Evolutionary conservation across 1,284 basidiomycete species (phyloP).

Genomic region (Ustilago esculenta): DNA sequence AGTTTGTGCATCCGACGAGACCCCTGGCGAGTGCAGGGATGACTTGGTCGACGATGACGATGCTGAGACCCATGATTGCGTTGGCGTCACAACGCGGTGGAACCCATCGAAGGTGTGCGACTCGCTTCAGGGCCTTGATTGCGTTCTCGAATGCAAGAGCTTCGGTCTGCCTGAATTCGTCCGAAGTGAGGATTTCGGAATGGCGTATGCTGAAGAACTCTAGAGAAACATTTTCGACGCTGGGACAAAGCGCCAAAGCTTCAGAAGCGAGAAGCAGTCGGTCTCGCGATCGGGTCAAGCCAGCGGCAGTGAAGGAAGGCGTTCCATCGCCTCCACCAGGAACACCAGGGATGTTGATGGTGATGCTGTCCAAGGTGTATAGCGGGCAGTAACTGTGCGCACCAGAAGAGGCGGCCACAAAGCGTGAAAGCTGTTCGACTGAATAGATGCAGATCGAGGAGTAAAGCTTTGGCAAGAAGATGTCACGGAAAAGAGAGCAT

Average conservation of each 20-base stretch:
- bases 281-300: constrained; percentile 6
- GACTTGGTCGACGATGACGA: constrained; percentile 35
- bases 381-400: constrained; percentile 10
- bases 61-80: constrained; percentile 35
- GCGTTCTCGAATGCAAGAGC: constrained; percentile 11
- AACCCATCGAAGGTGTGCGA: constrained; percentile 19
- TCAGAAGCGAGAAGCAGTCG: constrained; percentile 22
- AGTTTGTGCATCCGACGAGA: constrained; percentile 1
- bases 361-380: constrained; percentile 6
- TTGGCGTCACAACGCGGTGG: constrained; percentile 24
- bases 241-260: constrained; percentile 8
- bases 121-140: background rate
- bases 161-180: constrained; percentile 8
- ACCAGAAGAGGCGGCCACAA: constrained; percentile 4
- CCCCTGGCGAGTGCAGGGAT: constrained; percentile 21
- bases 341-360: constrained; percentile 39
- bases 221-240: constrained; percentile 14
- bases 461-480: constrained; percentile 33
- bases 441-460: constrained; percentile 22
- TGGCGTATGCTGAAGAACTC: constrained; percentile 39
- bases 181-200: constrained; percentile 27
- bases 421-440: constrained; percentile 14
- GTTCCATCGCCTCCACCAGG: constrained; percentile 29
- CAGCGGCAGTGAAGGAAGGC: background rate
- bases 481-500: constrained; percentile 13